A percentile compares a stretch with the other conserved stretches of the same genome.
Conservation (phyloP, 2,329 filamentous ascomycete genomes). For the Simplicillium aogashimaense region DNA sequence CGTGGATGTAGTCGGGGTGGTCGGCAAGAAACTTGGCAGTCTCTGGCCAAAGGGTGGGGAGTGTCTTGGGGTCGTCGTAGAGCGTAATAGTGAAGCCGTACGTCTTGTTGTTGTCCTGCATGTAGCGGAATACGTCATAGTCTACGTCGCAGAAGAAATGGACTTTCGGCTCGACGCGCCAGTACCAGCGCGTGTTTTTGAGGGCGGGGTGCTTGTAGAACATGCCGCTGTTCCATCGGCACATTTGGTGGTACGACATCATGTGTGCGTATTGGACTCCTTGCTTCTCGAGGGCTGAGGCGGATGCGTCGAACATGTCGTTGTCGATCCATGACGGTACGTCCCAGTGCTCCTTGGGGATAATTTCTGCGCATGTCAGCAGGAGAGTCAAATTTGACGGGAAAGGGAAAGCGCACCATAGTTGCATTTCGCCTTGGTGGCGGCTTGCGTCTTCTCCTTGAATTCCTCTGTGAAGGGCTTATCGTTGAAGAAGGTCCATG, state of each 20-base stretch:
- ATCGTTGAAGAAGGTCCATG: constrained; percentile 99
- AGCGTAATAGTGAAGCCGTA: constrained; percentile 98
- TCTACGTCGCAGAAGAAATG: constrained; percentile 99
- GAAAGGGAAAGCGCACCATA: constrained; percentile 52
- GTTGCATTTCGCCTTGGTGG: constrained; percentile 78
- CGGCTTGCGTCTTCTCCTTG: constrained; percentile 68
- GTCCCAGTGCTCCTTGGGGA: constrained; percentile 93
- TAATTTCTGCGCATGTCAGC: constrained; percentile 49
- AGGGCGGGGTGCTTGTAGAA: constrained; percentile 96
- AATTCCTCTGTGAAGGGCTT: constrained; percentile 89
- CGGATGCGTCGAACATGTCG: constrained; percentile 76
- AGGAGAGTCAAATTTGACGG: not conserved
- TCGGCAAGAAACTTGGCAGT: constrained; percentile 82
- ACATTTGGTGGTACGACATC: constrained; percentile 97
- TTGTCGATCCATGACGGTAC: constrained; percentile 86
- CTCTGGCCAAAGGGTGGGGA: constrained; percentile 89
- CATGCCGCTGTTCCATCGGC: constrained; percentile 94
- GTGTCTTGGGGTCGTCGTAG: constrained; percentile 81
- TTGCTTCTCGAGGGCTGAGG: constrained; percentile 71
- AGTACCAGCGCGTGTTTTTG: constrained; percentile 79
- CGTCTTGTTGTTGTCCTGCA: constrained; percentile 97
- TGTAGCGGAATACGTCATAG: constrained; percentile 96
- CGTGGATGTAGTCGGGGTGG: constrained; percentile 69
- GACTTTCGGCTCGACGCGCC: constrained; percentile 96
- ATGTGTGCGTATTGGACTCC: constrained; percentile 84